Evolutionary conservation across 345 rosid species (phyloP), one percentile per base, ranked within the genome.

Genomic region (Eucalyptus melliodora): DNA sequence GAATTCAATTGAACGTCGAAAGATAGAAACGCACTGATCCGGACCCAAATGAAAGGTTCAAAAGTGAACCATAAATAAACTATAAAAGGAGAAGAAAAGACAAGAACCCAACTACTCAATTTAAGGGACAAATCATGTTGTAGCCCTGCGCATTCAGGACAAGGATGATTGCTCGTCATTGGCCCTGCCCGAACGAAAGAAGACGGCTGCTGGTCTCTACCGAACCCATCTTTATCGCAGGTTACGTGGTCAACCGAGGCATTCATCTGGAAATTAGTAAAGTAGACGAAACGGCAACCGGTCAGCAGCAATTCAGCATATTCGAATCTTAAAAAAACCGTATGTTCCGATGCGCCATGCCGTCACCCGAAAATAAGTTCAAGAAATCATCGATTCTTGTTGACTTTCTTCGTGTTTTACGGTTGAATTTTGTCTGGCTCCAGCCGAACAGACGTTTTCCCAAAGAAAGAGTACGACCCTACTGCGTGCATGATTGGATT

Each of bases 341-440:
- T 11, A 11, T 6, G 9, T 77, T 11, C 47, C 47, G 4, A 21
- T 21, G 83, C 47, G 15, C 83, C 3, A 4, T 56, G 62, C 0
- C 12, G 83, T 77, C 85, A 21, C 47, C 85, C 85, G 6, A 1
- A 24, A 40, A 0, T 2, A 40, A 47, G 85, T 77, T 40, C 27
- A 3, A 21, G 83, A 27, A 77, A 77, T 40, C 47, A 40, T 77
- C 83, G 83, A 2, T 40, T 37, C 8, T 23, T 40, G 47, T 11
- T 23, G 47, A 40, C 0, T 37, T 21, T 11, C 24, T 40, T 77
- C 0, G 27, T 0, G 26, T 77, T 11, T 40, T 21, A 3, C 30
- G 47, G 42, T 77, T 11, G 85, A 1, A 40, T 40, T 10, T 40
- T 21, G 85, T 23, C 85, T 11, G 85, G 85, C 16, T 40, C 47